Percentiles rank a stretch among this genome's conserved stretches.
These are phyloP conservation scores for Heteromeles arbutifolia DNA, from an alignment of 306 rosid species.

Conservation along the genomic window DNA sequence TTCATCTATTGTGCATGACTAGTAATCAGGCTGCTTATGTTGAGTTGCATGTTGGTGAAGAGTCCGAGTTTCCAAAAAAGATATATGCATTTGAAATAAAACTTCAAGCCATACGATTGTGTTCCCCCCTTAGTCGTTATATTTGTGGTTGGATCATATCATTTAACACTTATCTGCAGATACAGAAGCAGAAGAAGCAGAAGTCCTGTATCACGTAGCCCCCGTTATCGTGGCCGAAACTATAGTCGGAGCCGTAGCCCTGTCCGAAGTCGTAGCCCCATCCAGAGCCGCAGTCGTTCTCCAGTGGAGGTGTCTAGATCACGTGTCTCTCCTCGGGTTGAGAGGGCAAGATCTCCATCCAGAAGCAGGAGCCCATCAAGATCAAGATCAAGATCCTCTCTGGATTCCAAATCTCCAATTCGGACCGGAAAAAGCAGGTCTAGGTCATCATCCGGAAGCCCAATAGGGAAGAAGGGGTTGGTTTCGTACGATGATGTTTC, in stretches of 20 bases:
- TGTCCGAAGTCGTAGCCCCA: constrained; percentile 6
- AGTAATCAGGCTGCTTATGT: neutral
- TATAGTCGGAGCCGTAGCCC: constrained; percentile 41
- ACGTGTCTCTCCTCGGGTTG: constrained; percentile 47
- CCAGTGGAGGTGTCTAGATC: constrained; percentile 47
- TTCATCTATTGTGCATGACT: neutral
- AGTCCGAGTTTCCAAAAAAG: neutral
- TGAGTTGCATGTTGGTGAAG: neutral
- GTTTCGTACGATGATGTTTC: constrained; percentile 79
- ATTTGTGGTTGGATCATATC: neutral
- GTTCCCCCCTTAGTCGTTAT: neutral
- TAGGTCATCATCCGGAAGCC: constrained; percentile 60
- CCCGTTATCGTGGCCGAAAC: constrained; percentile 53
- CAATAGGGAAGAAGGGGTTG: constrained; percentile 65
- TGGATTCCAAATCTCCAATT: constrained; percentile 50
- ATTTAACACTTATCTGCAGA: constrained; percentile 29
- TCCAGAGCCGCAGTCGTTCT: constrained; percentile 24
- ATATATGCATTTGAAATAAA: neutral
- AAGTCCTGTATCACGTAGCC: constrained; percentile 76
- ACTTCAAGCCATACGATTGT: neutral
- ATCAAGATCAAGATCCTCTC: constrained; percentile 48
- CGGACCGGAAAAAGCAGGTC: constrained; percentile 42
- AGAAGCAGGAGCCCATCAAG: constrained; percentile 56
- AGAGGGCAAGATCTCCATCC: constrained; percentile 40
- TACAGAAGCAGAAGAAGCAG: constrained; percentile 84